Conservation (phyloP, 2,329 filamentous ascomycete species). For the Parascedosporium putredinis region DNA sequence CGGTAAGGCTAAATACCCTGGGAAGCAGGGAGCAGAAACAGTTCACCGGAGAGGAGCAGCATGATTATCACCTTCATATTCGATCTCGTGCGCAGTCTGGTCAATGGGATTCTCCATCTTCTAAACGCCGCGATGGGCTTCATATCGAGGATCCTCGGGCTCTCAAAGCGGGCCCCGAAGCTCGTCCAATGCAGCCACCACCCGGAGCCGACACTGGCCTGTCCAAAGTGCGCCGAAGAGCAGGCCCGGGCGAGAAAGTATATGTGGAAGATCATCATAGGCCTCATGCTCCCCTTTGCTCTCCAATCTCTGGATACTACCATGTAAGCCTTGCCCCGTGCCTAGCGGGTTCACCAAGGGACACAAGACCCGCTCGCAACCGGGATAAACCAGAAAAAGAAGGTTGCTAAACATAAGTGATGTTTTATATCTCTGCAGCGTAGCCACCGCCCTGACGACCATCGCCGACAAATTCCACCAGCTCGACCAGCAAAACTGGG, state of each 20-base stretch:
- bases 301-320: constrained; percentile 55
- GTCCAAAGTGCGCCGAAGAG: constrained; percentile 22
- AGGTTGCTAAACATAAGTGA: too few relatives aligned
- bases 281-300: constrained; percentile 49
- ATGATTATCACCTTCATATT: not conserved
- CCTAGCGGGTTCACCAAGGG: too few relatives aligned
- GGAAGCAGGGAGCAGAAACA: too few relatives aligned
- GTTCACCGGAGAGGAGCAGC: not conserved
- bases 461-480: constrained; percentile 2
- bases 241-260: constrained; percentile 27
- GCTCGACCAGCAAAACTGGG: constrained; percentile 48
- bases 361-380: too few relatives aligned
- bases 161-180: not conserved
- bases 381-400: too few relatives aligned
- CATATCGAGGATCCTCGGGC: not conserved
- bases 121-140: not conserved
- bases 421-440: not conserved
- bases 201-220: constrained; percentile 11
- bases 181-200: not conserved
- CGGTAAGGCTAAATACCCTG: too few relatives aligned
- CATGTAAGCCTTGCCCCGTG: too few relatives aligned
- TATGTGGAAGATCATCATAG: constrained; percentile 48
- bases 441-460: constrained; percentile 5
- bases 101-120: not conserved
- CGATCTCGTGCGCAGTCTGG: not conserved